phyloP scores from a whole-genome alignment of 192 early-diverging fungal species.

The Glomus cerebriforme region DNA sequence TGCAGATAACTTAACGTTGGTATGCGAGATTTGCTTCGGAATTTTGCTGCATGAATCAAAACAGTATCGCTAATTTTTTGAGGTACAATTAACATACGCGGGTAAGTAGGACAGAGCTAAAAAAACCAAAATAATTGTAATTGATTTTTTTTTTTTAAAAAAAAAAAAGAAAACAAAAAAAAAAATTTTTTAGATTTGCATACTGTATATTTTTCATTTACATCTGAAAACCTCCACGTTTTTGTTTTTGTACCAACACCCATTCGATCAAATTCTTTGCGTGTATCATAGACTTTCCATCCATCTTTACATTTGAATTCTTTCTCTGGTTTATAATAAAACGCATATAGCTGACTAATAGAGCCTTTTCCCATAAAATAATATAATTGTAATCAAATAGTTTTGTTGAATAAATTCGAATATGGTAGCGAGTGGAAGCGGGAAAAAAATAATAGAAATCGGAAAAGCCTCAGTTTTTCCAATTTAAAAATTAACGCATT shows the following conservation, averaged over 20 bases:
- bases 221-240: slow-evolving; percentile 77
- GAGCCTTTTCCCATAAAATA: slow-evolving; percentile 48
- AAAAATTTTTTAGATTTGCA: slow-evolving; percentile 14
- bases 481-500: background rate
- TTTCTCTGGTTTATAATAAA: slow-evolving; percentile 51
- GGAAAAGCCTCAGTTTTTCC: too few species aligned
- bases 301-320: slow-evolving; percentile 51
- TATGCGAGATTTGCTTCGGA: slow-evolving; percentile 75
- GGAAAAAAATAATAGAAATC: background rate
- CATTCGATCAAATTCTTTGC: slow-evolving; percentile 80
- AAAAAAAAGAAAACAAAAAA: slow-evolving; percentile 2
- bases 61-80: slow-evolving; percentile 86
- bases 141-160: background rate
- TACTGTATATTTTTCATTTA: slow-evolving; percentile 79
- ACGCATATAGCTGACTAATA: slow-evolving; percentile 79
- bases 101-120: slow-evolving; percentile 90
- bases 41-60: slow-evolving; percentile 83
- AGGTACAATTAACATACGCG: slow-evolving; percentile 79
- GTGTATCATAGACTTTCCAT: slow-evolving; percentile 78
- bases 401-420: background rate
- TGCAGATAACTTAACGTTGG: slow-evolving; percentile 91
- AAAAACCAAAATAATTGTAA: background rate
- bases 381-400: background rate
- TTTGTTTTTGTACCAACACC: slow-evolving; percentile 67
- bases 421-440: background rate